Evolutionary conservation across 805 yeast species (phyloP), one percentile per base, ranked within the genome.

Genomic region (Yamadazyma tumulicola): DNA sequence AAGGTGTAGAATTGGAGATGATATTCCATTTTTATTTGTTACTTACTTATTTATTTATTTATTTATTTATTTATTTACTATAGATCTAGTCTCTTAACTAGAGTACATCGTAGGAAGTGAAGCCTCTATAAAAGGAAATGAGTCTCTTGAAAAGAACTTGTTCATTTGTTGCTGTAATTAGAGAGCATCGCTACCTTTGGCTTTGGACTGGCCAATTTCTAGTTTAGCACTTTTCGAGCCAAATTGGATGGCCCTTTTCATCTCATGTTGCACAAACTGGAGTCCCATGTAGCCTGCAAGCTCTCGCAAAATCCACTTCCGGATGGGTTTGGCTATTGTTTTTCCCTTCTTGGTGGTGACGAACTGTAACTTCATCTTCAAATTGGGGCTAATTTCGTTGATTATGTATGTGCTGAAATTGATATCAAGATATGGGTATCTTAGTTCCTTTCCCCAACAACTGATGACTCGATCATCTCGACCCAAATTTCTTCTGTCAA

Each of bases 161-260:
- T n/a, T 20, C 23, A 20, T 8, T 9, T 20, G 8, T 20, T 20
- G 23, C 14, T 24, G 6, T 16, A 7, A 6, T 27, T 17, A 33
- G n/a, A 33, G 13, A 7, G 9, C 5, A 15, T 82, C 93, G 0
- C 89, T 83, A 0, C 97, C 97, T 48, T 79, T 82, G 26, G 74
- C 67, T 46, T 77, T 82, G 4, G 89, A 81, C 28, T 82, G 75
- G 1, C 91, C 91, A 3, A 78, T 69, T 42, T 84, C 89, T 81
- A 93, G 78, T 57, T 91, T 94, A 1, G 99, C 98, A 52, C 95
- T 82, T 43, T 84, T 80, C 0, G 97, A 85, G 0, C 99, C 99
- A 57, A 93, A 93, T 53, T 93, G 98, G 41, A 93, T 88, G 0
- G 99, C 99, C 30, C 99, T 68, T 53, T 93, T 93, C 1, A 83